Evolutionary conservation across 2,329 filamentous ascomycete species (phyloP).

Genomic region (Talaromyces sp.): DNA sequence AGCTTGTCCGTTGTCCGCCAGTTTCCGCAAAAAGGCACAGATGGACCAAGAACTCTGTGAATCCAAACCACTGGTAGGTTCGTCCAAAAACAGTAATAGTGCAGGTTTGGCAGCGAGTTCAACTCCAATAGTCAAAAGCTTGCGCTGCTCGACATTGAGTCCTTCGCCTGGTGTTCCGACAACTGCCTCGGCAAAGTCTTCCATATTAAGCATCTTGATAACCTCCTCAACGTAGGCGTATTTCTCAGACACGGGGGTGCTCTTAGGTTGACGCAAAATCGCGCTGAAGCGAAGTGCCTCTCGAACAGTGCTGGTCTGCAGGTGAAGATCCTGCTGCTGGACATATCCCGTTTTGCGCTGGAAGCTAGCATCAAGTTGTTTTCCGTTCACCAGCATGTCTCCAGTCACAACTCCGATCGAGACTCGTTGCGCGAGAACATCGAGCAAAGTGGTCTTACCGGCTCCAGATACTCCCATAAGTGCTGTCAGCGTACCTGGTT

Average conservation of each 20-base stretch:
- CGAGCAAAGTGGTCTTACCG: slow-evolving; percentile 83
- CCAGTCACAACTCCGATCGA: slow-evolving; percentile 84
- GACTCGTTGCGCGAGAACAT: slow-evolving; percentile 75
- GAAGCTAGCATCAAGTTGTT: slow-evolving; percentile 53
- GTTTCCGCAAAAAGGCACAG: slow-evolving; percentile 73
- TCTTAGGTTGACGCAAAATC: slow-evolving; percentile 70
- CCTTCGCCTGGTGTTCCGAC: slow-evolving; percentile 82
- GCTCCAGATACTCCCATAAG: slow-evolving; percentile 87
- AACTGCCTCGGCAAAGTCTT: slow-evolving; percentile 79
- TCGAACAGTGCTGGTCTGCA: slow-evolving; percentile 76
- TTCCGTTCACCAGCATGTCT: slow-evolving; percentile 74
- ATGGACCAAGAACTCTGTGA: slow-evolving; percentile 90
- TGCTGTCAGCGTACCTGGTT: slow-evolving; percentile 81
- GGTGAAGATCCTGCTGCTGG: slow-evolving; percentile 84
- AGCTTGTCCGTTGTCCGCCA: slow-evolving; percentile 80
- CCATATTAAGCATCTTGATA: slow-evolving; percentile 83
- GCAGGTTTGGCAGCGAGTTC: slow-evolving; percentile 87
- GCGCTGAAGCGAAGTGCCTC: slow-evolving; percentile 84
- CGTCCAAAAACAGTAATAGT: slow-evolving; percentile 81
- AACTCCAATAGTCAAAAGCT: slow-evolving; percentile 82
- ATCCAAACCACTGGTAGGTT: slow-evolving; percentile 87
- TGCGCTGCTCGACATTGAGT: slow-evolving; percentile 56
- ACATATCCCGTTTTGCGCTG: slow-evolving; percentile 45
- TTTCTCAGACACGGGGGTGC: slow-evolving; percentile 68
- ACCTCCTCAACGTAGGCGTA: slow-evolving; percentile 73